phyloP scores from a whole-genome alignment of 2,329 filamentous ascomycete species.

The Teratosphaeria gauchensis region DNA sequence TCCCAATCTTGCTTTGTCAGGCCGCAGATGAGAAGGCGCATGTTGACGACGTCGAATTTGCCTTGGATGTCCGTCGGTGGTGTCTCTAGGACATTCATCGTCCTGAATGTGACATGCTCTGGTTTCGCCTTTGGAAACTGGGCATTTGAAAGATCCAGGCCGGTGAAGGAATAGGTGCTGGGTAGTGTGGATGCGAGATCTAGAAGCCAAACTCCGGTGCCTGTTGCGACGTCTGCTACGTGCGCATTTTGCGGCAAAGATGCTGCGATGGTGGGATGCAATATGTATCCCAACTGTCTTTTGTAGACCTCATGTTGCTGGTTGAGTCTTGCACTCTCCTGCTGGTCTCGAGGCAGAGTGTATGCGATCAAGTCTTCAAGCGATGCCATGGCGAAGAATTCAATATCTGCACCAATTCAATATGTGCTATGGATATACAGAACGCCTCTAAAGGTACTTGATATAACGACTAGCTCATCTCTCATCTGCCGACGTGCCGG shows the following conservation, averaged over 20 bases:
- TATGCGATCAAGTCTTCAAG: conserved; percentile 3
- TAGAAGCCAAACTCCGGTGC: conserved; percentile 13
- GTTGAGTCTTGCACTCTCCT: conserved; percentile 11
- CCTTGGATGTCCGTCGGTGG: conserved; percentile 3
- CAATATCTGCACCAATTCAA: background rate
- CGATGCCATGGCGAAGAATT: background rate
- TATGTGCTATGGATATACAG: too few relatives aligned
- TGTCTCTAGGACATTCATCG: conserved; percentile 11
- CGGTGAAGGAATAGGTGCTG: conserved; percentile 3
- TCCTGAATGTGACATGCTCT: background rate
- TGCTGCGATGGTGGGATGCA: conserved; percentile 10
- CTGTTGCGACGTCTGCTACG: conserved; percentile 15
- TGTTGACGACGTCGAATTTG: conserved; percentile 13
- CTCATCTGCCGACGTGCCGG: background rate
- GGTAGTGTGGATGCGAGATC: conserved; percentile 6
- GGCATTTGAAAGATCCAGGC: conserved; percentile 11
- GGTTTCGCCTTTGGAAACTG: conserved; percentile 9
- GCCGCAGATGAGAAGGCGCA: conserved; percentile 12
- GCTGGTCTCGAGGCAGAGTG: conserved; percentile 10
- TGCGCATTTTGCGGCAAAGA: conserved; percentile 6
- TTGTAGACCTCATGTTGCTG: conserved; percentile 9
- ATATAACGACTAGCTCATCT: too few relatives aligned
- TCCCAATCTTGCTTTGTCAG: conserved; percentile 9
- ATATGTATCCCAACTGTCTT: conserved; percentile 8
- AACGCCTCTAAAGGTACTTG: too few relatives aligned